phyloP scores from a whole-genome alignment of 768 basidiomycete genomes.

The Macrocybe gigantea region DNA sequence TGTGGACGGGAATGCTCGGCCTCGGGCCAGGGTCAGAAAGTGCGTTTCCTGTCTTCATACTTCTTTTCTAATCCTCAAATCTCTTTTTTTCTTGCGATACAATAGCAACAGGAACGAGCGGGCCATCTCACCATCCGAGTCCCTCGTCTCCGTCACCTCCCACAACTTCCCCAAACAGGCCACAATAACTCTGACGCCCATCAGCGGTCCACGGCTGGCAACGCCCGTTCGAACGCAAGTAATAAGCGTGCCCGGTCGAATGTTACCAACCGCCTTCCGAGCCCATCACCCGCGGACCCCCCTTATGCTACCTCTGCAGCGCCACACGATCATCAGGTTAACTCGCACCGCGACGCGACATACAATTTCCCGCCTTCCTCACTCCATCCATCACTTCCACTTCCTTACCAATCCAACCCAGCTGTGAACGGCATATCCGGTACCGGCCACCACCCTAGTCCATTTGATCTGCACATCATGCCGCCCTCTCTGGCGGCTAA shows the following conservation, averaged over 20 bases:
- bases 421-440: slow-evolving; percentile 18
- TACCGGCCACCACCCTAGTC: slow-evolving; percentile 29
- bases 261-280: slow-evolving; percentile 29
- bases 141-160: slow-evolving; percentile 65
- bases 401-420: slow-evolving; percentile 29
- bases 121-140: slow-evolving; percentile 66
- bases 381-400: slow-evolving; percentile 52
- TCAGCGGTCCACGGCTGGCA: slow-evolving; percentile 3
- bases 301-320: no score
- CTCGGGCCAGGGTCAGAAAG: slow-evolving; percentile 58
- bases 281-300: slow-evolving; percentile 17
- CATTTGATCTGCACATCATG: slow-evolving; percentile 34
- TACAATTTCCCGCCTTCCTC: slow-evolving; percentile 30
- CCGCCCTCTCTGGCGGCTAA: slow-evolving; percentile 24
- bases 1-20: slow-evolving; percentile 30
- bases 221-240: slow-evolving; percentile 10
- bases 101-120: slow-evolving; percentile 49
- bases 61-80: slow-evolving; percentile 5
- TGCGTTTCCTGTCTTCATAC: slow-evolving; percentile 23
- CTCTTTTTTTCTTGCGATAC: slow-evolving; percentile 1
- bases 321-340: slow-evolving; percentile 22
- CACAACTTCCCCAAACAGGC: slow-evolving; percentile 41
- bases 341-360: slow-evolving; percentile 34
- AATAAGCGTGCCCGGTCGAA: slow-evolving; percentile 42
- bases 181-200: slow-evolving; percentile 20